Conservation (phyloP, 331 rosid genomes). For the Acacia concinna region DNA sequence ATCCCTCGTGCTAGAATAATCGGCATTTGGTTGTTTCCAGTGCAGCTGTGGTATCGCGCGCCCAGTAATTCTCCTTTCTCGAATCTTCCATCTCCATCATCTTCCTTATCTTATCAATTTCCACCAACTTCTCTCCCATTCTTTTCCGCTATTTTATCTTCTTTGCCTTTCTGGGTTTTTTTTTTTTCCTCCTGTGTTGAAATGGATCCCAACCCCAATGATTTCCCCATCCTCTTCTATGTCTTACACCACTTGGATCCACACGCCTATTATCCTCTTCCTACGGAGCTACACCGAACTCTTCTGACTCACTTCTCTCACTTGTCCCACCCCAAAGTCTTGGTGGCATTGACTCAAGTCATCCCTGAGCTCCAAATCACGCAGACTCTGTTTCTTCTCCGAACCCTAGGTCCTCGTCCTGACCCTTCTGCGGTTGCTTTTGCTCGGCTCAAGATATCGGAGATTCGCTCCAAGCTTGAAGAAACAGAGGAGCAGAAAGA, state of each 20-base stretch:
- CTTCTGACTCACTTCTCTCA: constrained; percentile 38
- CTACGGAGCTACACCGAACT: constrained; percentile 17
- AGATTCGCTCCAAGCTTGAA: constrained; percentile 17
- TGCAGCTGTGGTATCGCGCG: not conserved
- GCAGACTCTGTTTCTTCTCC: constrained; percentile 37
- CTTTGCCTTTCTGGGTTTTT: not conserved
- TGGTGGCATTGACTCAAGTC: constrained; percentile 31
- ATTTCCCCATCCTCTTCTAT: constrained; percentile 40
- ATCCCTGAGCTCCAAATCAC: constrained; percentile 27
- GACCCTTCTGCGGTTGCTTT: constrained; percentile 24
- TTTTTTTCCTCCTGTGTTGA: too few relatives aligned
- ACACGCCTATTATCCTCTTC: constrained; percentile 13
- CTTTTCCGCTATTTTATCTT: not conserved
- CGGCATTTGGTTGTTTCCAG: not conserved
- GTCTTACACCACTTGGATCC: constrained; percentile 37
- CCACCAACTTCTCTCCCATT: not conserved
- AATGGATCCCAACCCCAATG: constrained; percentile 42
- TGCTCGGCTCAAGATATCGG: constrained; percentile 12
- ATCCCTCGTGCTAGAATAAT: too few relatives aligned
- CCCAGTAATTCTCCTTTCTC: not conserved
- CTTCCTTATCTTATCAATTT: not conserved
- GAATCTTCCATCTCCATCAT: not conserved
- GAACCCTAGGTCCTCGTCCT: constrained; percentile 44
- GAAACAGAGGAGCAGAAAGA: constrained; percentile 9
- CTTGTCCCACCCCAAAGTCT: constrained; percentile 29